Evolutionary conservation across 768 basidiomycete genomes (phyloP).

Genomic region (Dioszegia crocea): DNA sequence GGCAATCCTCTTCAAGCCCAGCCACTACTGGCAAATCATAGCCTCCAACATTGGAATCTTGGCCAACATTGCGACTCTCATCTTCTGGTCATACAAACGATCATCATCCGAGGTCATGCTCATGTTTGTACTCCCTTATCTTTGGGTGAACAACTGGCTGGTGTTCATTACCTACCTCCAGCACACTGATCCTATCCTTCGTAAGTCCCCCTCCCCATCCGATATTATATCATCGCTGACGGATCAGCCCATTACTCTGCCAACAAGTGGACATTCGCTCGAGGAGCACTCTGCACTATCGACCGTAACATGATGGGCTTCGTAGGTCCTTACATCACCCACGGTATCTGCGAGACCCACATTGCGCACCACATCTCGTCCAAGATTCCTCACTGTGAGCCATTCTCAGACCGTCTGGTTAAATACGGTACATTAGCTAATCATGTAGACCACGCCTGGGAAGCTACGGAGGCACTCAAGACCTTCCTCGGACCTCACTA

Average conservation of each 20-base stretch:
- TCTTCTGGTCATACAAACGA: slow-evolving; percentile 57
- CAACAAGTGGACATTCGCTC: slow-evolving; percentile 82
- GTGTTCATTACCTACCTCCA: slow-evolving; percentile 96
- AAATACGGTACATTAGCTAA: no score
- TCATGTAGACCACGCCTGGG: slow-evolving; percentile 63
- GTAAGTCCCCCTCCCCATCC: background rate
- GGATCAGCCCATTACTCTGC: slow-evolving; percentile 72
- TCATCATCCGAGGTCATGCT: slow-evolving; percentile 71
- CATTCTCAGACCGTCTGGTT: background rate
- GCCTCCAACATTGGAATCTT: slow-evolving; percentile 79
- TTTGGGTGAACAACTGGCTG: slow-evolving; percentile 76
- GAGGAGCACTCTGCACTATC: slow-evolving; percentile 86
- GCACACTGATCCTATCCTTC: slow-evolving; percentile 87
- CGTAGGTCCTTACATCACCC: slow-evolving; percentile 77
- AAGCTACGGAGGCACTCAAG: slow-evolving; percentile 80
- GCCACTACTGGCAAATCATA: slow-evolving; percentile 71
- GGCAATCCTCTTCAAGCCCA: slow-evolving; percentile 73
- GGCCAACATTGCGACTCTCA: slow-evolving; percentile 64
- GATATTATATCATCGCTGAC: background rate
- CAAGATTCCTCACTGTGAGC: slow-evolving; percentile 92
- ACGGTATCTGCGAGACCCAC: slow-evolving; percentile 92
- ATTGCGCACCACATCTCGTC: slow-evolving; percentile 84
- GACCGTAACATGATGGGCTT: slow-evolving; percentile 80
- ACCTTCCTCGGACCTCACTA: slow-evolving; percentile 61
- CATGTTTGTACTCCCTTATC: slow-evolving; percentile 80